Percentiles rank a stretch among this genome's conserved stretches.
Conservation (phyloP, 1,284 basidiomycete genomes). For the Omphalotus olearius region DNA sequence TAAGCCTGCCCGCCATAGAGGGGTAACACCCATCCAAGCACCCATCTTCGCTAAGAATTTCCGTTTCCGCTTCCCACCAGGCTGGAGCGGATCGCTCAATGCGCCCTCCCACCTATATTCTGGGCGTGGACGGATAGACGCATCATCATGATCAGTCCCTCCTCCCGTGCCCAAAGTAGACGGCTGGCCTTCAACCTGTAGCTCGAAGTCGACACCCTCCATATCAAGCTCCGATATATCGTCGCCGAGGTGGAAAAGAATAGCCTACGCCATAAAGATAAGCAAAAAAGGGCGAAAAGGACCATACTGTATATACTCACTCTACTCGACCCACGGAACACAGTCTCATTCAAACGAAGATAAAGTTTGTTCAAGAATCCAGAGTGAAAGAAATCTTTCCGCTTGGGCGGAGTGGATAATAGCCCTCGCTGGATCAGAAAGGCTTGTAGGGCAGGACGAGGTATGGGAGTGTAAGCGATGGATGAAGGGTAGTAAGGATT, state of each 20-base stretch:
- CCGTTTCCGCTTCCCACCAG: conserved; percentile 30
- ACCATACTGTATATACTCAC: conserved; percentile 31
- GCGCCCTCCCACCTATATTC: conserved; percentile 71
- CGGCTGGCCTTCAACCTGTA: conserved; percentile 34
- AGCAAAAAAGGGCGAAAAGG: background rate
- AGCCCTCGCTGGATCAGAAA: conserved; percentile 66
- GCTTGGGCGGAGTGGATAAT: conserved; percentile 41
- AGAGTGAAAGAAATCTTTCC: conserved; percentile 55
- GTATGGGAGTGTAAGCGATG: conserved; percentile 72
- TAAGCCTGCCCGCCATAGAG: conserved; percentile 49
- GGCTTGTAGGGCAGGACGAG: conserved; percentile 59
- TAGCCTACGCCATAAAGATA: conserved; percentile 35
- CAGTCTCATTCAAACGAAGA: conserved; percentile 70
- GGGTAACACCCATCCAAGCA: conserved; percentile 65
- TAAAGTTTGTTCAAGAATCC: conserved; percentile 78
- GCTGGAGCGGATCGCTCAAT: conserved; percentile 50
- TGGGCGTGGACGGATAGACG: conserved; percentile 54
- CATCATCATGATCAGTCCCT: conserved; percentile 69
- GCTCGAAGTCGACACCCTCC: conserved; percentile 53
- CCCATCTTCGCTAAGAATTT: conserved; percentile 50
- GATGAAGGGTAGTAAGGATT: conserved; percentile 71
- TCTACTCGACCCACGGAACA: conserved; percentile 49
- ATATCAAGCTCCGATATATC: conserved; percentile 51
- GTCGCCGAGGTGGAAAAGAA: conserved; percentile 58
- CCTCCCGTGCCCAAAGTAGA: conserved; percentile 63